Percentiles rank a stretch among this genome's conserved stretches.
These are phyloP conservation scores for Paramecium bursaria DNA, from an alignment of 73 alveolate genomes.

Conservation along the genomic window DNA sequence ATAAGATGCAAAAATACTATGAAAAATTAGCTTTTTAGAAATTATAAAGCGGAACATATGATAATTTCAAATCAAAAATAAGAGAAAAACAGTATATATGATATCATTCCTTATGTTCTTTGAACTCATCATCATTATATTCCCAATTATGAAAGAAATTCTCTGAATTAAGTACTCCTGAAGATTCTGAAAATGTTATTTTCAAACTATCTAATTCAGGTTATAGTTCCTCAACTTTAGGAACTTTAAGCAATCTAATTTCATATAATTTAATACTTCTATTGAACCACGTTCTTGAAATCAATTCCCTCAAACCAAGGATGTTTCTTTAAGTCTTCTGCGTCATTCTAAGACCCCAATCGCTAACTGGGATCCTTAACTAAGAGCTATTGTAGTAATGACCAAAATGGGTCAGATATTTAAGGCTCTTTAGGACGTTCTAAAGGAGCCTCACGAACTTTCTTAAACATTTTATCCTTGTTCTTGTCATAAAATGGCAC, in stretches of 20 bases:
- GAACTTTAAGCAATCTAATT: too few species aligned
- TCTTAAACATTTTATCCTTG: slow-evolving; percentile 85
- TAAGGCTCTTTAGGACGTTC: slow-evolving; percentile 84
- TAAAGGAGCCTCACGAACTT: slow-evolving; percentile 85
- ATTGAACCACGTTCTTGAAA: slow-evolving; percentile 86
- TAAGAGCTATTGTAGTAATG: slow-evolving; percentile 73
- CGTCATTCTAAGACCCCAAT: slow-evolving; percentile 87
- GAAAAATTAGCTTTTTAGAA: too few species aligned
- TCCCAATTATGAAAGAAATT: slow-evolving; percentile 52
- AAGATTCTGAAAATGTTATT: slow-evolving; percentile 15
- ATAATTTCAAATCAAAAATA: too few species aligned
- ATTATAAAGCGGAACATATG: too few species aligned
- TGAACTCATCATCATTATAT: too few species aligned
- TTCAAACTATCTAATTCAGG: slow-evolving; percentile 24
- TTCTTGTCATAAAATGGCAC: slow-evolving; percentile 96
- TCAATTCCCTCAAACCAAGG: slow-evolving; percentile 93
- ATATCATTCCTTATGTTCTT: too few species aligned
- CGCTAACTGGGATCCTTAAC: slow-evolving; percentile 90
- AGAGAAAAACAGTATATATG: too few species aligned
- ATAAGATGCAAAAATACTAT: too few species aligned
- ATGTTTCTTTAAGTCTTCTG: slow-evolving; percentile 91
- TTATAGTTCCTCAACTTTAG: slow-evolving; percentile 72
- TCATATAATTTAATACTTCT: too few species aligned
- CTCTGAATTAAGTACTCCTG: not conserved
- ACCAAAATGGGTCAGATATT: slow-evolving; percentile 81